Conservation (phyloP, 495 filamentous ascomycete species). For the Tuber umbilicatum region DNA sequence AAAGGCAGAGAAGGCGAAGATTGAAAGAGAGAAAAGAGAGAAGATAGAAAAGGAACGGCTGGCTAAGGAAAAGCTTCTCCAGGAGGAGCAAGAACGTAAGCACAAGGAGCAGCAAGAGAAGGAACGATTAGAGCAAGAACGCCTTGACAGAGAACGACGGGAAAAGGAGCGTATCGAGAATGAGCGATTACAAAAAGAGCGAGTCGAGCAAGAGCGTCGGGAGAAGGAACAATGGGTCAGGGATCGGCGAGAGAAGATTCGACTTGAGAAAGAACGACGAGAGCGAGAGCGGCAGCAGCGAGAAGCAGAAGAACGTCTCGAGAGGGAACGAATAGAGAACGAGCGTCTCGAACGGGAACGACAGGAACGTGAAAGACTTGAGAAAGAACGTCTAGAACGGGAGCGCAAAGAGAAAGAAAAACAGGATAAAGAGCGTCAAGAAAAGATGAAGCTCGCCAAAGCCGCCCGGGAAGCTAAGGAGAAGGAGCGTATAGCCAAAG, state of each 20-base stretch:
- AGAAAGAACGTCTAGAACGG: slow-evolving; percentile 43
- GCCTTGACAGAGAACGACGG: slow-evolving; percentile 21
- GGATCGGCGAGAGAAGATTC: slow-evolving; percentile 46
- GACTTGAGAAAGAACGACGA: slow-evolving; percentile 42
- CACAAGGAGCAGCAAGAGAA: slow-evolving; percentile 17
- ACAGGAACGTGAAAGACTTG: slow-evolving; percentile 46
- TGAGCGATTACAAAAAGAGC: slow-evolving; percentile 21
- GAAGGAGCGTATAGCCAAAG: slow-evolving; percentile 38
- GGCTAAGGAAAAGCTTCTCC: slow-evolving; percentile 12
- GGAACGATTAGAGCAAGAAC: slow-evolving; percentile 22
- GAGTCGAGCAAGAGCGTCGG: slow-evolving; percentile 30
- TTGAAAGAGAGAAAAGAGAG: slow-evolving; percentile 37
- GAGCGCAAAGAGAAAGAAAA: slow-evolving; percentile 44
- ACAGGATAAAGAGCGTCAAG: slow-evolving; percentile 48
- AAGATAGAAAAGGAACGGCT: slow-evolving; percentile 20
- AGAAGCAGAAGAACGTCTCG: slow-evolving; percentile 15
- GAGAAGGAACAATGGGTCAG: slow-evolving; percentile 52
- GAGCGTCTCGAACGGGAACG: slow-evolving; percentile 44
- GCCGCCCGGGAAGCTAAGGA: slow-evolving; percentile 33
- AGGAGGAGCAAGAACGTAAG: slow-evolving; percentile 28
- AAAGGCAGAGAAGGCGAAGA: slow-evolving; percentile 15
- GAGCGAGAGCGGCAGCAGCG: slow-evolving; percentile 41
- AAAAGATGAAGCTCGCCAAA: slow-evolving; percentile 43
- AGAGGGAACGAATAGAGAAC: slow-evolving; percentile 39
- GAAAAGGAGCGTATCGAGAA: slow-evolving; percentile 27